These are phyloP conservation scores for Arthrobotrys pseudoclavata DNA, from an alignment of 2,329 filamentous ascomycete species.

Conservation along the genomic window DNA sequence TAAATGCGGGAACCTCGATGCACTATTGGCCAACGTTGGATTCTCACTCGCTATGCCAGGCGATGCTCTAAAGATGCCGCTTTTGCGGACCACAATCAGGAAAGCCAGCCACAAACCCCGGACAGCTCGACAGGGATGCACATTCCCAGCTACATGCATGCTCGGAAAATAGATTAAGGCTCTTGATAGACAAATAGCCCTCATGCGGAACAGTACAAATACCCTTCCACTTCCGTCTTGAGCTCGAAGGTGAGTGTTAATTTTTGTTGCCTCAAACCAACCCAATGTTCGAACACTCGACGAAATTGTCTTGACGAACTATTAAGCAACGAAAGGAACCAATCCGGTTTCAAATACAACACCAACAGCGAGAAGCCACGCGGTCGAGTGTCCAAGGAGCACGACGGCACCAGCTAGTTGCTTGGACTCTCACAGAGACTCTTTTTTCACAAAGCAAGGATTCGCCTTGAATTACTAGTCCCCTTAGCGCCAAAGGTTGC, in stretches of 20 bases:
- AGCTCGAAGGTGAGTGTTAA: too few species aligned
- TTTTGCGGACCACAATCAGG: conserved; percentile 17
- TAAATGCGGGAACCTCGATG: neutral
- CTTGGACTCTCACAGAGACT: neutral
- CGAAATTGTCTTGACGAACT: too few species aligned
- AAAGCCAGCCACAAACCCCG: conserved; percentile 24
- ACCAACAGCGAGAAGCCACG: neutral
- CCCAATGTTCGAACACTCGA: too few species aligned
- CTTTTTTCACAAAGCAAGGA: neutral
- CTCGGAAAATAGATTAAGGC: conserved; percentile 24
- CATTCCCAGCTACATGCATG: conserved; percentile 19
- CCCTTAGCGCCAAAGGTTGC: neutral
- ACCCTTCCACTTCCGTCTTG: conserved; percentile 13
- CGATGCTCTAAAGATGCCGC: conserved; percentile 6
- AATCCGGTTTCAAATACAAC: conserved; percentile 9
- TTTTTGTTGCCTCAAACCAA: too few species aligned
- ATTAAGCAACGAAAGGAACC: too few species aligned
- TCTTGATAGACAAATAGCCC: conserved; percentile 16
- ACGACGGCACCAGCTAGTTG: neutral
- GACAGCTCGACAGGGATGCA: conserved; percentile 33
- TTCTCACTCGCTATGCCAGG: neutral
- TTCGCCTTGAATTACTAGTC: neutral
- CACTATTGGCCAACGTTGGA: neutral
- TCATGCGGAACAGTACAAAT: conserved; percentile 23
- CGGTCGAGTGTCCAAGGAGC: neutral